These are phyloP conservation scores for Chlamydomonas sphaeroides DNA, from an alignment of 139 green algal genomes.

Conservation along the genomic window DNA sequence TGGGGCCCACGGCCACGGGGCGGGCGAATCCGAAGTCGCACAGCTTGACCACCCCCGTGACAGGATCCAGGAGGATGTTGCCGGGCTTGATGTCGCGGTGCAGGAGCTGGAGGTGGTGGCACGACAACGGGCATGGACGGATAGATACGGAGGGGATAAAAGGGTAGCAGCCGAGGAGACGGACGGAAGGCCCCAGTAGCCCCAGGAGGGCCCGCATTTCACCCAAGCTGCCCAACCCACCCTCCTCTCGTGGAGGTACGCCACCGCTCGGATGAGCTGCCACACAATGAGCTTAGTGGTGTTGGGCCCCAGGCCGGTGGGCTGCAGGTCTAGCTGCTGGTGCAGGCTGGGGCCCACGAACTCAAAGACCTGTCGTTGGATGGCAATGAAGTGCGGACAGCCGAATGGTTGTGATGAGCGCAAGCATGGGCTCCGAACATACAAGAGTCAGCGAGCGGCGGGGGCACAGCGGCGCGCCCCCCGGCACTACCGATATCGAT, in stretches of 20 bases:
- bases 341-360: slow-evolving; percentile 33
- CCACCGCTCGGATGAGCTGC: slow-evolving; percentile 47
- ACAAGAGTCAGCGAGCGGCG: too few species aligned
- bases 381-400: too few species aligned
- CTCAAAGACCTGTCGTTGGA: too few species aligned
- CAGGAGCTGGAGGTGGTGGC: not conserved
- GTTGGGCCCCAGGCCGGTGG: slow-evolving; percentile 11
- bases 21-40: slow-evolving; percentile 91
- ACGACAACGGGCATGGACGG: too few species aligned
- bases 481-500: too few species aligned
- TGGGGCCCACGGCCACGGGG: slow-evolving; percentile 4
- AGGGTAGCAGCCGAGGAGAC: too few species aligned
- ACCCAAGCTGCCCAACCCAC: not conserved
- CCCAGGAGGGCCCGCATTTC: too few species aligned
- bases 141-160: too few species aligned
- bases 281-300: slow-evolving; percentile 42
- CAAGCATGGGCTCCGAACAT: too few species aligned
- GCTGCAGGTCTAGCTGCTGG: slow-evolving; percentile 21
- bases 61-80: slow-evolving; percentile 77
- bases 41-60: slow-evolving; percentile 63
- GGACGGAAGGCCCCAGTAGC: too few species aligned
- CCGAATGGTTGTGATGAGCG: too few species aligned
- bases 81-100: slow-evolving; percentile 80
- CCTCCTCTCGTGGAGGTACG: slow-evolving; percentile 37
- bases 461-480: too few species aligned